These are phyloP conservation scores for Tulasnella sp. DNA, from an alignment of 768 basidiomycete genomes.

Conservation along the genomic window DNA sequence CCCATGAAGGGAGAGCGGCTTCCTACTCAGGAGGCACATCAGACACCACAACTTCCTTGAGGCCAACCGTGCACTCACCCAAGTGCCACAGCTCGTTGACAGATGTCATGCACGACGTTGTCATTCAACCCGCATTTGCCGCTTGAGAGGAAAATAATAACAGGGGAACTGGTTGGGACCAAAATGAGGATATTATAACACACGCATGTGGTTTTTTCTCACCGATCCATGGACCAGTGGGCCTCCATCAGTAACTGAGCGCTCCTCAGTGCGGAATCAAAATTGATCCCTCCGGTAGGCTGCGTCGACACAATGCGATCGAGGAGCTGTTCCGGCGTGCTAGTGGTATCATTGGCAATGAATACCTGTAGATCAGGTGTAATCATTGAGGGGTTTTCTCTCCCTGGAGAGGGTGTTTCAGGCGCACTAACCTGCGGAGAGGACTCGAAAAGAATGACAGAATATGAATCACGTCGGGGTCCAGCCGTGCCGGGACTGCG, in stretches of 20 bases:
- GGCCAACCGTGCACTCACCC: not conserved
- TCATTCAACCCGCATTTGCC: constrained; percentile 38
- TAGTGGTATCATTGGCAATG: constrained; percentile 38
- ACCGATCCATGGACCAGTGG: constrained; percentile 46
- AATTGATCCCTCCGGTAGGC: constrained; percentile 36
- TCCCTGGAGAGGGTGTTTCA: not conserved
- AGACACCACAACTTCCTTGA: no score
- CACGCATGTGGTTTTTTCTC: no score
- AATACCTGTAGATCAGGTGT: constrained; percentile 9
- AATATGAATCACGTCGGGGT: constrained; percentile 44
- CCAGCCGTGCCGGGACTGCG: constrained; percentile 28
- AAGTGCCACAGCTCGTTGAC: constrained; percentile 33
- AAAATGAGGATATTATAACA: no score
- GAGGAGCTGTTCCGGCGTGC: constrained; percentile 38
- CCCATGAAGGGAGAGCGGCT: constrained; percentile 46
- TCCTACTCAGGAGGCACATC: constrained; percentile 35
- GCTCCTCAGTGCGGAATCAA: constrained; percentile 31
- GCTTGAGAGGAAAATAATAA: constrained; percentile 51
- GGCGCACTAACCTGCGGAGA: not conserved
- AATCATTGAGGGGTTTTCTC: not conserved
- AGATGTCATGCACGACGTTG: constrained; percentile 31
- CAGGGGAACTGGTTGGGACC: constrained; percentile 32
- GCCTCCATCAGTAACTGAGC: constrained; percentile 34
- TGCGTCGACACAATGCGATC: constrained; percentile 28
- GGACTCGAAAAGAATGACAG: constrained; percentile 39